A percentile compares a stretch with the other conserved stretches of the same genome.
Conservation (phyloP, 2,329 filamentous ascomycete species). For the Aspergillus tamarii region DNA sequence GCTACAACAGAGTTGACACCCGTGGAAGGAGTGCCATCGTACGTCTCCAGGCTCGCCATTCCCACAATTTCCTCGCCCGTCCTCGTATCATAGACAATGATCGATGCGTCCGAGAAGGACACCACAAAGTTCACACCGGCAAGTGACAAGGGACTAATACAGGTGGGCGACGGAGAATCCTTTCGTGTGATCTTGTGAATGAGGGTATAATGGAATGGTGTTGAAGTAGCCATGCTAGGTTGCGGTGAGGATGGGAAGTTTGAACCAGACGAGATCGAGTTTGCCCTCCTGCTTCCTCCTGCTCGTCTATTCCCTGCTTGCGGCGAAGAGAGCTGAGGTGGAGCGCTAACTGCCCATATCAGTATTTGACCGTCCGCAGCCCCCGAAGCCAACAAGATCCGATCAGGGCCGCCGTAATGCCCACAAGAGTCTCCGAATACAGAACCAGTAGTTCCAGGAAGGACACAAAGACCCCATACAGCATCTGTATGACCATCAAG, state of each 20-base stretch:
- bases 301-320: slow-evolving; percentile 72
- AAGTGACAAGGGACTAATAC: slow-evolving; percentile 83
- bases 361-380: slow-evolving; percentile 89
- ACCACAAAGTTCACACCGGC: slow-evolving; percentile 90
- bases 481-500: slow-evolving; percentile 93
- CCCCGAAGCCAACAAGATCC: slow-evolving; percentile 87
- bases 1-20: slow-evolving; percentile 90
- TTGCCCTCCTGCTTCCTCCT: slow-evolving; percentile 78
- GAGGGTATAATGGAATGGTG: slow-evolving; percentile 84
- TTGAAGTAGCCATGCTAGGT: slow-evolving; percentile 80
- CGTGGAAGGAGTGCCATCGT: slow-evolving; percentile 80
- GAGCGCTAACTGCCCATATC: slow-evolving; percentile 91
- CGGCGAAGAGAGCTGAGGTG: slow-evolving; percentile 81
- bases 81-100: slow-evolving; percentile 88
- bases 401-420: slow-evolving; percentile 77
- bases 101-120: slow-evolving; percentile 85
- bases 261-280: slow-evolving; percentile 92
- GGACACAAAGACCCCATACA: slow-evolving; percentile 91
- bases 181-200: slow-evolving; percentile 81
- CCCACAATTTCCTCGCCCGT: slow-evolving; percentile 88
- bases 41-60: slow-evolving; percentile 94
- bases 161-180: slow-evolving; percentile 77
- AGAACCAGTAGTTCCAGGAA: slow-evolving; percentile 78
- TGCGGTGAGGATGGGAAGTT: slow-evolving; percentile 90
- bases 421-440: slow-evolving; percentile 75